These are phyloP conservation scores for Aspergillus kassunensis DNA, from an alignment of 495 filamentous ascomycete species.

Conservation along the genomic window DNA sequence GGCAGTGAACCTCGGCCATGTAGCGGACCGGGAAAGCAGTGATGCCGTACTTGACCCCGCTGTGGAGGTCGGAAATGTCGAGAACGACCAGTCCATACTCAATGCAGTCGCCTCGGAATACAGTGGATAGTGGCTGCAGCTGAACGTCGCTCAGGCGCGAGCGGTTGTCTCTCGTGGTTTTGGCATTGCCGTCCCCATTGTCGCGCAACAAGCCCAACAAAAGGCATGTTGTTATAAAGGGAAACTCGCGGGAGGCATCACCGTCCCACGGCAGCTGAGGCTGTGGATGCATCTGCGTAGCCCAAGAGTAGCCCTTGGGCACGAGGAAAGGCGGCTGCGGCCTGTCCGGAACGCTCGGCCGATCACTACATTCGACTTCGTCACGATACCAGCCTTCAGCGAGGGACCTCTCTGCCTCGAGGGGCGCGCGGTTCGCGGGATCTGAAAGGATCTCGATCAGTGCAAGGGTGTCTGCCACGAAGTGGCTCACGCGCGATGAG, in stretches of 20 bases:
- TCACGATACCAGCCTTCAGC: conserved; percentile 8
- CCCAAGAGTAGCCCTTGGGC: not conserved
- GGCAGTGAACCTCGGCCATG: conserved; percentile 13
- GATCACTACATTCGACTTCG: conserved; percentile 3
- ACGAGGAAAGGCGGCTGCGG: conserved; percentile 15
- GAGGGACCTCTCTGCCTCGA: conserved; percentile 15
- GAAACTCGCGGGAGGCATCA: conserved; percentile 16
- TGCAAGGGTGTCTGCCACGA: conserved; percentile 16
- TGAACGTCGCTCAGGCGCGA: conserved; percentile 15
- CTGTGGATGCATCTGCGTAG: too few relatives aligned
- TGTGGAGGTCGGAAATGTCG: conserved; percentile 18
- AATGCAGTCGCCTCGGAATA: conserved; percentile 18
- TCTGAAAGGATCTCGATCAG: conserved; percentile 16
- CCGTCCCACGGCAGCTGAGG: conserved; percentile 16
- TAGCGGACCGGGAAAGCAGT: conserved; percentile 13
- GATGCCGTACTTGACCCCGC: conserved; percentile 19
- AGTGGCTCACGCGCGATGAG: not conserved
- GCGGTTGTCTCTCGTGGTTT: not conserved
- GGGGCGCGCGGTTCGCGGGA: conserved; percentile 16
- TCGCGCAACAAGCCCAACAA: conserved; percentile 16
- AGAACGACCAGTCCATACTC: conserved; percentile 20
- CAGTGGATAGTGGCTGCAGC: conserved; percentile 17
- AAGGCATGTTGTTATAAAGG: conserved; percentile 17
- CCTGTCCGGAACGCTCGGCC: conserved; percentile 15
- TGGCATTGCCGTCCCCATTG: not conserved